These are phyloP conservation scores for Leishmania lainsoni DNA, from an alignment of 208 protist species.

Conservation along the genomic window DNA sequence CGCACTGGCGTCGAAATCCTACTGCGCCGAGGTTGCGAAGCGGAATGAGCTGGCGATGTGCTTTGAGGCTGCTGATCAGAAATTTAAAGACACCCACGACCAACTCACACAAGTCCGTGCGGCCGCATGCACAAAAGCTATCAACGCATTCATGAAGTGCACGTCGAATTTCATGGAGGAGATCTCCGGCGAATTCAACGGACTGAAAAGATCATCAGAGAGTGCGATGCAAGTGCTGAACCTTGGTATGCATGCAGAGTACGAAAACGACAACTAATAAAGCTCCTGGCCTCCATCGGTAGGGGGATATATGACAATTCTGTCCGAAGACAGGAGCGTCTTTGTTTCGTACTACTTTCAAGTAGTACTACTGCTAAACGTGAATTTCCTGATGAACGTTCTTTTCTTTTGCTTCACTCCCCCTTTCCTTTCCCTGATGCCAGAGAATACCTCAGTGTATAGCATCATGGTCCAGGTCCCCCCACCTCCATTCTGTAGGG, in stretches of 20 bases:
- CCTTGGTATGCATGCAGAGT: constrained; percentile 14
- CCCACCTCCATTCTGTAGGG: not conserved
- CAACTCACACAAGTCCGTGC: constrained; percentile 32
- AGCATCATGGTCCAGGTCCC: not conserved
- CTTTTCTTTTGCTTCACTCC: not conserved
- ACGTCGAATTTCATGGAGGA: constrained; percentile 32
- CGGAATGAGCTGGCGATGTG: constrained; percentile 36
- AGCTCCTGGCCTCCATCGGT: not conserved
- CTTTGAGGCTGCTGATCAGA: constrained; percentile 43
- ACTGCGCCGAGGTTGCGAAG: constrained; percentile 44
- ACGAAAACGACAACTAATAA: constrained; percentile 6
- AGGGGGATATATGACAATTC: not conserved
- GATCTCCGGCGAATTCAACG: constrained; percentile 26
- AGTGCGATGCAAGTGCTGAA: constrained; percentile 10
- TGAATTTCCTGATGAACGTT: not conserved
- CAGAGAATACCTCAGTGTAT: not conserved
- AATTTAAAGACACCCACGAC: constrained; percentile 56
- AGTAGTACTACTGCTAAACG: not conserved
- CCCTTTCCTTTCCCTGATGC: not conserved
- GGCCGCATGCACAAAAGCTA: constrained; percentile 17
- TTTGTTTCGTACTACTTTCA: not conserved
- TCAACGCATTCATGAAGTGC: constrained; percentile 41
- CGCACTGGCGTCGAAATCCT: constrained; percentile 49
- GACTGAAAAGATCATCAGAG: constrained; percentile 15
- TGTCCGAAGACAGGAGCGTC: not conserved